These are phyloP conservation scores for Iris pallida DNA, from an alignment of 116 monocot genomes.

Conservation along the genomic window DNA sequence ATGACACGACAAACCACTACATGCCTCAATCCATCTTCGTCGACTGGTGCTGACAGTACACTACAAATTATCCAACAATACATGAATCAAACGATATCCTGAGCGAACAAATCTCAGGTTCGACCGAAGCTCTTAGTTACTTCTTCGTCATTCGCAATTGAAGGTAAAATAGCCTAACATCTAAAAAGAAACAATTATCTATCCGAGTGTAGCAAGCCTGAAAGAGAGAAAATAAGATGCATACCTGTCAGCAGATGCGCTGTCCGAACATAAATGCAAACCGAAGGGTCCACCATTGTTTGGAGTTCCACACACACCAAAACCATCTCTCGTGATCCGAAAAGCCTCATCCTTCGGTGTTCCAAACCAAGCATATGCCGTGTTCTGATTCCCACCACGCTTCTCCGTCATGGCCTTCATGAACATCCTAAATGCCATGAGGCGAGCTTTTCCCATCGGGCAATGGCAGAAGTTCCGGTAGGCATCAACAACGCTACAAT, in stretches of 20 bases:
- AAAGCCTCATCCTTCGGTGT: slow-evolving; percentile 21
- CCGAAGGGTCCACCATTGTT: slow-evolving; percentile 19
- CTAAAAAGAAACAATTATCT: not conserved
- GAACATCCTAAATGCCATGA: slow-evolving; percentile 28
- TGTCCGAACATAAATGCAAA: slow-evolving; percentile 26
- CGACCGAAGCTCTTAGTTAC: not conserved
- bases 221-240: not conserved
- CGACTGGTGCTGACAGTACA: slow-evolving; percentile 31
- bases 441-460: slow-evolving; percentile 16
- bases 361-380: slow-evolving; percentile 43
- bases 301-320: slow-evolving; percentile 20
- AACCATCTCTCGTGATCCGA: slow-evolving; percentile 39
- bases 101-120: no score
- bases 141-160: not conserved
- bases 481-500: slow-evolving; percentile 30
- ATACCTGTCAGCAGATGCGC: slow-evolving; percentile 39
- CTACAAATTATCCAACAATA: slow-evolving; percentile 19
- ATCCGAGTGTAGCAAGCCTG: not conserved
- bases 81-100: no score
- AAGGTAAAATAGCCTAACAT: not conserved
- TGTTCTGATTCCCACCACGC: slow-evolving; percentile 43
- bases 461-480: slow-evolving; percentile 14
- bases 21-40: slow-evolving; percentile 39
- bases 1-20: slow-evolving; percentile 52
- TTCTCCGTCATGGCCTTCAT: slow-evolving; percentile 30